Evolutionary conservation across 306 rosid genomes (phyloP).

Genomic region (Purshia tridentata): DNA sequence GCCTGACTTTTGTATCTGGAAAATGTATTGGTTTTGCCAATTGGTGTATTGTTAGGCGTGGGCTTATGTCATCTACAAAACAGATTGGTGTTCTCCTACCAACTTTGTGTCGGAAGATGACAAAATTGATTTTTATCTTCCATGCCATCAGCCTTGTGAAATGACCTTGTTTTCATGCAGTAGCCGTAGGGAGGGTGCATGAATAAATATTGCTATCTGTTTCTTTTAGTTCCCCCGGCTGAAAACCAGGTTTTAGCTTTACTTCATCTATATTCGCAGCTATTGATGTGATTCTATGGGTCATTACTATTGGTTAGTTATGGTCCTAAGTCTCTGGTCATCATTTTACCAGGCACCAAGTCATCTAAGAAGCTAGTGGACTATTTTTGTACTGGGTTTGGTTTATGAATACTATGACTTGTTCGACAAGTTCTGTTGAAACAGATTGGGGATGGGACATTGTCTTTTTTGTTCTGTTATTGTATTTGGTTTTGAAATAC

Average conservation of each 20-base stretch:
- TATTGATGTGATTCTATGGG: background rate
- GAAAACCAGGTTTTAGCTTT: background rate
- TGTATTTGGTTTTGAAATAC: background rate
- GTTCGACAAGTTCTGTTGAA: background rate
- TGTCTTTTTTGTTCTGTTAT: no score
- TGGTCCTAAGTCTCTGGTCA: background rate
- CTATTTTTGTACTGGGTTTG: background rate
- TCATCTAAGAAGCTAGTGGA: background rate
- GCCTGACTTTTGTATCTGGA: background rate
- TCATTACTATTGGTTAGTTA: background rate
- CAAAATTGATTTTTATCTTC: conserved; percentile 3
- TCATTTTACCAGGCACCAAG: background rate
- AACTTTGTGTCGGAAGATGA: conserved; percentile 43
- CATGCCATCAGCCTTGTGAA: conserved; percentile 12
- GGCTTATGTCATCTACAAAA: conserved; percentile 57
- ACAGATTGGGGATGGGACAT: background rate
- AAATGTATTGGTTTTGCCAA: background rate
- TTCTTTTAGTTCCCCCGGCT: background rate
- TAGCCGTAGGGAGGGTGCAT: conserved; percentile 6
- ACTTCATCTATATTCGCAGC: background rate
- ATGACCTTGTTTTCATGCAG: conserved; percentile 16
- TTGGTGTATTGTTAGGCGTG: conserved; percentile 1
- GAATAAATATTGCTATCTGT: background rate
- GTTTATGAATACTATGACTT: background rate
- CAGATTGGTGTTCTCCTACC: conserved; percentile 41